A percentile compares a stretch with the other conserved stretches of the same genome.
These are phyloP conservation scores for Phaeophleospora eucalypticola DNA, from an alignment of 2,329 filamentous ascomycete species.

Conservation along the genomic window DNA sequence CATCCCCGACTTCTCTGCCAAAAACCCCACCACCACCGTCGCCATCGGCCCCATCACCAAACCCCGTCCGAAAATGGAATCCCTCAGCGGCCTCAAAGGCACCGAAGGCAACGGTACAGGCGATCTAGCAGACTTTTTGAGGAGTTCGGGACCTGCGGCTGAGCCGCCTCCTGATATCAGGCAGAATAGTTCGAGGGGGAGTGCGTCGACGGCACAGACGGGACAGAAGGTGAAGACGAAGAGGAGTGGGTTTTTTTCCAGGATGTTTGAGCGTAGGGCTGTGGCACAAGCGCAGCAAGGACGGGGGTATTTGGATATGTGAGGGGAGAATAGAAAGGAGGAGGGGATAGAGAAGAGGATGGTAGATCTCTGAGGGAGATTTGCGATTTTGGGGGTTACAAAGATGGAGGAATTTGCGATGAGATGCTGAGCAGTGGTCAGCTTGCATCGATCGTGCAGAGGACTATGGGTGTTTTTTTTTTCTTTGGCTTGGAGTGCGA, in stretches of 20 bases:
- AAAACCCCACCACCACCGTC: conserved; percentile 8
- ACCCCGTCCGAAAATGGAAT: conserved; percentile 11
- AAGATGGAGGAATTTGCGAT: too few species aligned
- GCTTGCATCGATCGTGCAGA: too few species aligned
- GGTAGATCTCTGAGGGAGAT: too few species aligned
- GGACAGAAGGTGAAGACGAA: not conserved
- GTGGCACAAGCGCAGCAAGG: not conserved
- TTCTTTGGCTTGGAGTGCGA: too few species aligned
- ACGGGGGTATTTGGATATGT: conserved; percentile 4
- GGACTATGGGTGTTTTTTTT: too few species aligned
- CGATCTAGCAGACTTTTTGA: conserved; percentile 19
- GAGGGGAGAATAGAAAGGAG: not conserved
- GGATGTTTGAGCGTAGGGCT: not conserved
- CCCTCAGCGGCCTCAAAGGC: conserved; percentile 8
- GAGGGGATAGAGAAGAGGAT: not conserved
- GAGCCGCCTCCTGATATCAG: not conserved
- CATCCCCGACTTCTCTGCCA: not conserved
- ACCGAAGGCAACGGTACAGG: conserved; percentile 9
- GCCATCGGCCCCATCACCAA: conserved; percentile 16
- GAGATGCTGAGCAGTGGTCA: too few species aligned
- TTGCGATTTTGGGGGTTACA: too few species aligned
- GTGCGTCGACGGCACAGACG: too few species aligned
- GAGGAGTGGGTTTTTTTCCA: not conserved
- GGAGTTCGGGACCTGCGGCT: conserved; percentile 12
- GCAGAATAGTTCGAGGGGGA: not conserved